Evolutionary conservation across 768 basidiomycete species (phyloP), one percentile per base, ranked within the genome.

Genomic region (Gyrodon lividus): DNA sequence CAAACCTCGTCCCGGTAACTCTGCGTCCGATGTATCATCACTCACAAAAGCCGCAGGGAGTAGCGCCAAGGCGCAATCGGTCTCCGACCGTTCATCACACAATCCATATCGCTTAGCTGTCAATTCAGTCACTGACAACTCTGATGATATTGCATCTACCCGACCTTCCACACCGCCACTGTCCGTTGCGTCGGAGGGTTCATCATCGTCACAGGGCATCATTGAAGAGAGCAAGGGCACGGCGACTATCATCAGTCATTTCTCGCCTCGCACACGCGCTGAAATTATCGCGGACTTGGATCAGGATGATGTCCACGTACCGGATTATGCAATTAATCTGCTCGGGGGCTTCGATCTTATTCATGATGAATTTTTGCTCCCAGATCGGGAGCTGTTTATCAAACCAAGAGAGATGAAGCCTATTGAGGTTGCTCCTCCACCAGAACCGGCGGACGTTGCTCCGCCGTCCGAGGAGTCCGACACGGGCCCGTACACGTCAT

Each of bases 311-410:
- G 63, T 73, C 35, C 54, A 67, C 45, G 67, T 78, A 44, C 77
- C 78, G 8, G 72, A 72, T 45, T 79, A 79, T 50, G 76, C 75
- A 5, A 60, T 70, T 47, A 68, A 74, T 55, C 73, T 79, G 38
- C 65, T 79, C 46, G 70, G 73, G 23, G 72, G 65, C 13, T 69
- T 79, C 19, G 77, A 77, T 49, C 59, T 68, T 51, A 67, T 70
- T 44, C 63, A 68, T 45, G 60, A 73, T 42, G 58, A 71, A 26
- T 54, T 70, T 30, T 43, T 62, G 24, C 70, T 72, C 49, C 65
- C 64, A n/a, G 52, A 67, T 51, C 64, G 66, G 59, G 61, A 65
- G 43, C 12, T 66, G 19, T 68, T 68, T 43, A 51, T 54, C 47
- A 68, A 57, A 41, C 63, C 60, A 20, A 68, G 53, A 56, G 66